A percentile compares a stretch with the other conserved stretches of the same genome.
phyloP scores from a whole-genome alignment of 192 early-diverging fungal genomes.

The Linnemannia exigua region DNA sequence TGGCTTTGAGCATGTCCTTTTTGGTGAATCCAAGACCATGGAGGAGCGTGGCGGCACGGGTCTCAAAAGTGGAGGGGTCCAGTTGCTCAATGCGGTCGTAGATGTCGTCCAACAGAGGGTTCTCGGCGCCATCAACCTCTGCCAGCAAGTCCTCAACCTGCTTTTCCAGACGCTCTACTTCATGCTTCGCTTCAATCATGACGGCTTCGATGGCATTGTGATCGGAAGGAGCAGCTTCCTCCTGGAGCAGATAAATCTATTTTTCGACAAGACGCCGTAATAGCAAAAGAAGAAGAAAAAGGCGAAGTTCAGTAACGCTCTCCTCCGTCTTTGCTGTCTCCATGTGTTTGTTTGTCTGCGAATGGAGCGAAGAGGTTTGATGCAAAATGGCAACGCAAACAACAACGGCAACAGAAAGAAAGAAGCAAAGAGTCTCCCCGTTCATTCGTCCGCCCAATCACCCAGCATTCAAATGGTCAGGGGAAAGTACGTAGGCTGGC shows the following conservation, averaged over 20 bases:
- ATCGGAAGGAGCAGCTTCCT: slow-evolving; percentile 96
- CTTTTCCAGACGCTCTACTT: slow-evolving; percentile 93
- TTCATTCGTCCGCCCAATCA: background rate
- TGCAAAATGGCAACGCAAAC: background rate
- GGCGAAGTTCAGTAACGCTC: background rate
- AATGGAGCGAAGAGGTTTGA: background rate
- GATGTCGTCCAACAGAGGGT: slow-evolving; percentile 91
- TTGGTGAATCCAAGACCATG: slow-evolving; percentile 95
- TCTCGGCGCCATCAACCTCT: slow-evolving; percentile 88
- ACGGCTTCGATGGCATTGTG: slow-evolving; percentile 93
- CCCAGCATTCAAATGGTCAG: background rate
- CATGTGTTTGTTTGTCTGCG: background rate
- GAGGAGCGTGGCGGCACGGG: slow-evolving; percentile 90
- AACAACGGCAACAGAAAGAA: background rate
- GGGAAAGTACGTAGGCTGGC: background rate
- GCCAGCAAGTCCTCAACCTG: slow-evolving; percentile 93
- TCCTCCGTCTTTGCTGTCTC: background rate
- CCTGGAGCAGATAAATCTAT: slow-evolving; percentile 92
- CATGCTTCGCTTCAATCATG: slow-evolving; percentile 88
- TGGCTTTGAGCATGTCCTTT: slow-evolving; percentile 90
- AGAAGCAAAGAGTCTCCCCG: background rate
- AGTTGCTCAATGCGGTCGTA: slow-evolving; percentile 97
- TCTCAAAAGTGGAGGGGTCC: slow-evolving; percentile 95
- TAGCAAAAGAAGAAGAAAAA: background rate
- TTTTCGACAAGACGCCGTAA: background rate